Evolutionary conservation across 2,329 filamentous ascomycete species (phyloP), one percentile per base, ranked within the genome.

Genomic region (Epicoccum nigrum): DNA sequence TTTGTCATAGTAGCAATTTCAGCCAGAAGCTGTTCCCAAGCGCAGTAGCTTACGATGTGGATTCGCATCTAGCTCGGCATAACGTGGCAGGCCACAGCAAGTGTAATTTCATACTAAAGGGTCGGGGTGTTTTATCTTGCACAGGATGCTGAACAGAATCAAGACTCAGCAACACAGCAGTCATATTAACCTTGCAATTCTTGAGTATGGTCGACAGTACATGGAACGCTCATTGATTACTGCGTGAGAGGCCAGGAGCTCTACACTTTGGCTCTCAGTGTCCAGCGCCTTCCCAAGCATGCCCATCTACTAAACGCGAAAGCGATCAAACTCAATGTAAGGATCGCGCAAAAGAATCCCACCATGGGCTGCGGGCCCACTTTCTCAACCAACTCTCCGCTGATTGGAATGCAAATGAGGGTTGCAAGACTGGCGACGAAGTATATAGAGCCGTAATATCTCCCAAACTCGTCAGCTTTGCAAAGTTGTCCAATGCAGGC

Each of bases 371-470:
- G 55, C 8, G 70, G 62, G 13, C 70, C 70, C 2, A 71, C 69
- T 2, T 58, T 65, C 44, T 70, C 59, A 5, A 72, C 64, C 16
- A 73, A 57, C 56, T 72, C 68, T 35, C 70, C 70, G 46, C 67
- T 68, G 21, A 71, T 70, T 0, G 70, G 70, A 15, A 73, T 68
- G 32, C 70, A 72, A 2, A 72, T 62, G 3, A 73, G 54, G 4
- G 69, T 68, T 4, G 70, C 67, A n/a, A 73, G 51, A 48, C 64
- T 68, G 4, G 69, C 69, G 7, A 73, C 58, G 50, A 72, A 72
- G 44, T 72, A 73, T 62, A 72, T 64, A 1, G 81, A 81, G 0
- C 82, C 82, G 59, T 84, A 77, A 9, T 81, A 74, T 15, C 77
- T 74, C 8, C 79, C 79, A 59, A 78, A 78, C 31, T 80, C 76